Evolutionary conservation across 805 yeast species (phyloP), one percentile per base, ranked within the genome.

Genomic region (Groenewaldozyma tartarivorans): DNA sequence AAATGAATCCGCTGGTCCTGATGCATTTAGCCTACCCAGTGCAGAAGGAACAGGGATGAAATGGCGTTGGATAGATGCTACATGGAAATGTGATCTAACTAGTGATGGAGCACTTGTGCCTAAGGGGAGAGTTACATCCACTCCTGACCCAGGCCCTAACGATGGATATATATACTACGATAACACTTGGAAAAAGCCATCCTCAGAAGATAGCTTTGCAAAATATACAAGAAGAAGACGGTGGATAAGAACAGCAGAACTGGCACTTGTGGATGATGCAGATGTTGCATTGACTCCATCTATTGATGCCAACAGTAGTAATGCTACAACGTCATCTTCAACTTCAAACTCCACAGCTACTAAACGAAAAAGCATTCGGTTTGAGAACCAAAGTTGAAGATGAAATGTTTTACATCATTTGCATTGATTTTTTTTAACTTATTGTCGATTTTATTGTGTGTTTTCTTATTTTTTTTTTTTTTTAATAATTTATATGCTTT

Each of bases 61-160:
- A 17, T 92, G 97, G 97, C 73, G 82, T 57, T 92, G 97, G 97
- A 85, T 88, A 16, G 97, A 92, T 60, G 76, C 76, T 56, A 73
- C 87, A 1, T 90, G 98, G 98, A 68, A 88, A 51, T 68, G 88
- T 44, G 98, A 90, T 62, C 66, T 84, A 50, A 80, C 94, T 11
- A 86, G 84, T 52, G 94, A 85, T 57, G 94, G 94, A 2, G 79
- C 94, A 2, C 72, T 87, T 26, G 83, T 80, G 40, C 66, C 83
- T 18, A 46, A 70, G 82, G 19, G 74, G 7, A 46, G 49, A 38
- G 67, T 79, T 11, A 77, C 77, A 51, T 69, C 50, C n/a, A 50
- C 57, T 5, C 45, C 72, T 2, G 57, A 57, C 52, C 96, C 96
- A 9, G 67, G 71, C 20, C 56, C 75, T 1, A 88, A 83, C 56